Conservation (phyloP, 169 alveolate genomes). For the Cryptosporidium viatorum region DNA sequence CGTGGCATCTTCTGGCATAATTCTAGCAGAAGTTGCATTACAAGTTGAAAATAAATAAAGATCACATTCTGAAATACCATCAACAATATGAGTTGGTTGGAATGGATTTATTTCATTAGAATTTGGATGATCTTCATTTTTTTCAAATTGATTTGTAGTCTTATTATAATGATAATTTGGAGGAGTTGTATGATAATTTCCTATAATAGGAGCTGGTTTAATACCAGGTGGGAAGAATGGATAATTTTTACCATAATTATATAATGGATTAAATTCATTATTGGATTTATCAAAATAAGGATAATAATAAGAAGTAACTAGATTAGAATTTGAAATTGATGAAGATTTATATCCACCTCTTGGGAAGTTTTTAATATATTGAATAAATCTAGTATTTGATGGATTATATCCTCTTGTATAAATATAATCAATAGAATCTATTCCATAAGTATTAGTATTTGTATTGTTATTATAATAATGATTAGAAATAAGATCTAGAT, state of each 20-base stretch:
- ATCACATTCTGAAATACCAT: conserved; percentile 37
- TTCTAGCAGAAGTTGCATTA: conserved; percentile 51
- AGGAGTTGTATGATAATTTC: conserved; percentile 7
- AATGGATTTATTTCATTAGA: conserved; percentile 21
- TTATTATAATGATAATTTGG: conserved; percentile 6
- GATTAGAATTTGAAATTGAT: not conserved
- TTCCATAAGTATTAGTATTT: conserved; percentile 8
- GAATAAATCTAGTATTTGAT: conserved; percentile 9
- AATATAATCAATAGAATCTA: conserved; percentile 2
- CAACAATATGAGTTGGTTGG: conserved; percentile 24
- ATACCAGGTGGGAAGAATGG: conserved; percentile 60
- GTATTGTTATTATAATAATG: not conserved
- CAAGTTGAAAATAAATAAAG: conserved; percentile 45
- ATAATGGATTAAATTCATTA: conserved; percentile 17
- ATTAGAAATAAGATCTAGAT: not conserved
- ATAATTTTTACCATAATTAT: conserved; percentile 37
- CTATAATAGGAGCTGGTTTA: conserved; percentile 40
- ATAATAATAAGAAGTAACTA: not conserved
- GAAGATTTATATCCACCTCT: conserved; percentile 45
- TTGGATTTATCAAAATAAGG: not conserved
- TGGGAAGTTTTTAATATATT: not conserved
- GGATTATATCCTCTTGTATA: conserved; percentile 38
- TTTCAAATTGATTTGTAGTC: conserved; percentile 35
- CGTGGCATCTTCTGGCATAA: not conserved
- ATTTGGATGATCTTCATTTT: not conserved